phyloP scores from a whole-genome alignment of 2,329 filamentous ascomycete species.

The Xylaria multiplex region DNA sequence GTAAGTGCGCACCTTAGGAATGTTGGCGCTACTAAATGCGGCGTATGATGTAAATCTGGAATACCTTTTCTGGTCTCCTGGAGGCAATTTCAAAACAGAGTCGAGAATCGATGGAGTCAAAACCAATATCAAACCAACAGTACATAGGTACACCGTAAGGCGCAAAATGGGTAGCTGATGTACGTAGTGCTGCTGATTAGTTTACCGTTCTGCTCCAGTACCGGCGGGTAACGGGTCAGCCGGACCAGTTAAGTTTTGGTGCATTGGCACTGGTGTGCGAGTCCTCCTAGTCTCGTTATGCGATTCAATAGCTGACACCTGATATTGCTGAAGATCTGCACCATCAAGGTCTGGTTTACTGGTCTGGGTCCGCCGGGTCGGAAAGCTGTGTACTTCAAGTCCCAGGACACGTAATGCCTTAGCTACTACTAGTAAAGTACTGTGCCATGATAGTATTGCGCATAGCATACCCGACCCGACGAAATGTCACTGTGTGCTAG shows the following conservation, averaged over 20 bases:
- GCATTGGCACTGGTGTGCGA: slow-evolving; percentile 3
- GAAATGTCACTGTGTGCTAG: background rate
- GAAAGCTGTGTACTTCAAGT: slow-evolving; percentile 10
- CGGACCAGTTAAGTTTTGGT: slow-evolving; percentile 19
- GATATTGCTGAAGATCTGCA: slow-evolving; percentile 19
- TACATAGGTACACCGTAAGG: slow-evolving; percentile 2
- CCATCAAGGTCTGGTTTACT: background rate
- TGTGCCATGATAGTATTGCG: background rate
- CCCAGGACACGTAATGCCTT: slow-evolving; percentile 22
- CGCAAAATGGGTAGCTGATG: slow-evolving; percentile 1
- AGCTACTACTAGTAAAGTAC: background rate
- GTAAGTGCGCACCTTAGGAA: slow-evolving; percentile 5
- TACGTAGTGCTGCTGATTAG: slow-evolving; percentile 1
- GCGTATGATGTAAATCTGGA: background rate
- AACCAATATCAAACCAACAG: slow-evolving; percentile 25
- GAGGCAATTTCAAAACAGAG: slow-evolving; percentile 12
- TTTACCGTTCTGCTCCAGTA: slow-evolving; percentile 20
- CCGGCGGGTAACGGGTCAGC: slow-evolving; percentile 18
- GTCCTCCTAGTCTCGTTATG: slow-evolving; percentile 6
- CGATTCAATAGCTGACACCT: slow-evolving; percentile 25
- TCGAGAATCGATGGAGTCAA: slow-evolving; percentile 17
- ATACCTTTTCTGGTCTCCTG: background rate
- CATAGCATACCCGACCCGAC: background rate
- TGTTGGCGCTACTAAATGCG: background rate
- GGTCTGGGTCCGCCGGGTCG: slow-evolving; percentile 27